Evolutionary conservation across 306 rosid species (phyloP).

Genomic region (Sesbania bispinosa): DNA sequence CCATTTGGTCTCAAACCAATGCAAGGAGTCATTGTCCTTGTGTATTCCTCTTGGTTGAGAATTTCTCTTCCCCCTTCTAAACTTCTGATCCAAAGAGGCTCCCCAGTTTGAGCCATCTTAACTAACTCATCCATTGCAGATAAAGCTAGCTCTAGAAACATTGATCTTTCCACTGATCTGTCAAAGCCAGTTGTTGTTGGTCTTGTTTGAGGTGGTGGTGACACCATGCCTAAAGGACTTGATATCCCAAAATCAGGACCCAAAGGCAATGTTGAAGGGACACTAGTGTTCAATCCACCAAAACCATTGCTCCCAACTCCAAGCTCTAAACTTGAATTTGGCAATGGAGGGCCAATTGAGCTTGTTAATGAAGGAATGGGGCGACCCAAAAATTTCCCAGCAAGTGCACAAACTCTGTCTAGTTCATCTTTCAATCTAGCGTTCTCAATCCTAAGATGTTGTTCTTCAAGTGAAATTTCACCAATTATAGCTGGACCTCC

Average conservation of each 20-base stretch:
- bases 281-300: constrained; percentile 39
- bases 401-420: constrained; percentile 76
- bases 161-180: constrained; percentile 66
- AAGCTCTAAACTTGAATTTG: constrained; percentile 72
- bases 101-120: constrained; percentile 74
- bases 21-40: constrained; percentile 63
- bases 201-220: constrained; percentile 21
- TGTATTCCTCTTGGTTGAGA: constrained; percentile 72
- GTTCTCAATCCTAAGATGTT: constrained; percentile 80
- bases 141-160: constrained; percentile 86
- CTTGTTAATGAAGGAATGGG: too few species aligned
- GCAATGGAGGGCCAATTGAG: constrained; percentile 58
- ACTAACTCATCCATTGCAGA: constrained; percentile 92
- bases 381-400: constrained; percentile 81
- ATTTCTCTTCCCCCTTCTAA: constrained; percentile 72
- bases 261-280: constrained; percentile 54
- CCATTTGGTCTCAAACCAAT: constrained; percentile 83
- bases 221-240: constrained; percentile 31
- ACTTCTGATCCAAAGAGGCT: constrained; percentile 78
- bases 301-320: constrained; percentile 83
- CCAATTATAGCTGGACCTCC: constrained; percentile 83
- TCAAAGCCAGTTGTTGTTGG: constrained; percentile 33
- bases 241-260: constrained; percentile 63
- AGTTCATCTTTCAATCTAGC: constrained; percentile 81
- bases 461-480: constrained; percentile 84